Evolutionary conservation across 1,284 basidiomycete species (phyloP), one percentile per base, ranked within the genome.

Genomic region (Ustilago trichophora): DNA sequence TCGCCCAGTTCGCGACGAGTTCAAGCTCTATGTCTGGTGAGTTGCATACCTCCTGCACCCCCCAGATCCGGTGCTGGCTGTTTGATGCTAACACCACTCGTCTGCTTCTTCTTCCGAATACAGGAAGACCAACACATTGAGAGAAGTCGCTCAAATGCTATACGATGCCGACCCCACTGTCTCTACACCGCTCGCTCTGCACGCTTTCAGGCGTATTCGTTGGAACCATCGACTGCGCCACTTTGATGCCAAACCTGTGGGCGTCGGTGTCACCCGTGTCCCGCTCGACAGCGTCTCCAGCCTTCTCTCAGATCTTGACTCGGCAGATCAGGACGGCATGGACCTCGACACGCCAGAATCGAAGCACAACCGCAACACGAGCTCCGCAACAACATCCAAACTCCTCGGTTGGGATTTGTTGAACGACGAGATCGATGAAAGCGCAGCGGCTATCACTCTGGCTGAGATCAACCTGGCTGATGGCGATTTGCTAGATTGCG

Each of bases 81-180:
- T n/a, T n/a, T n/a, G n/a, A n/a, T n/a, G n/a, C n/a, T n/a, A n/a
- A n/a, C n/a, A n/a, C n/a, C n/a, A n/a, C n/a, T n/a, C n/a, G n/a
- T n/a, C n/a, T n/a, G n/a, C n/a, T n/a, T n/a, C n/a, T n/a, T n/a
- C n/a, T n/a, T n/a, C n/a, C n/a, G n/a, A n/a, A n/a, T n/a, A n/a
- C 40, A 75, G 71, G 75, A 71, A 69, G 25, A 75, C 71, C 2
- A 74, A 68, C n/a, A 75, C 75, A 4, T 59, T 77, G 1, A 57
- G 75, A 29, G 73, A 77, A 24, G 36, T 77, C 0, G 59, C 75
- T 5, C 69, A 77, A 21, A 46, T 77, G 46, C 57, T 77, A 0
- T 72, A 67, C 51, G 62, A 70, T 15, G 73, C 65, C 24, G 60
- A 73, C 16, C 52, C 72, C 1, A 15, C 47, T 16, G 21, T 68